Percentiles rank a stretch among this genome's conserved stretches.
phyloP scores from a whole-genome alignment of 768 basidiomycete species.

The Hebeloma cylindrosporum region DNA sequence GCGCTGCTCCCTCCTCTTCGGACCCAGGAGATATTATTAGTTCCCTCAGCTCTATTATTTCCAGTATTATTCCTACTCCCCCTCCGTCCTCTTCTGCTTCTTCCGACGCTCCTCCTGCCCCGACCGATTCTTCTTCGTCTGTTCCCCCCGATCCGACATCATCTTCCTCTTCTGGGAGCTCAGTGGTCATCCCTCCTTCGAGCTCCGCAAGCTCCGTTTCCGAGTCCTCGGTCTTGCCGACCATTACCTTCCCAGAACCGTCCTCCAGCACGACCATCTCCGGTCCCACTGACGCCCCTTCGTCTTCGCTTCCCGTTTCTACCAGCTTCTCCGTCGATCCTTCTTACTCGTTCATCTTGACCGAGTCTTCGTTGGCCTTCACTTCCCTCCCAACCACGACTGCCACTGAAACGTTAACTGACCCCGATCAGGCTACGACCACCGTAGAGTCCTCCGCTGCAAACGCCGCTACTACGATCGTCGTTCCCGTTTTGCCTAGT shows the following conservation, averaged over 20 bases:
- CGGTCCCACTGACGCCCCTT: background rate
- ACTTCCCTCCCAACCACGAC: constrained; percentile 34
- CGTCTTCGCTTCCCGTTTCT: background rate
- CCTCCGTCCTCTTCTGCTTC: constrained; percentile 5
- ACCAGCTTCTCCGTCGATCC: constrained; percentile 37
- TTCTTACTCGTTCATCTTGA: constrained; percentile 44
- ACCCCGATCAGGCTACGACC: constrained; percentile 46
- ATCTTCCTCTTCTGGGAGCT: background rate
- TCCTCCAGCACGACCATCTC: background rate
- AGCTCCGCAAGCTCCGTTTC: constrained; percentile 4
- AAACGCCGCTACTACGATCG: constrained; percentile 25
- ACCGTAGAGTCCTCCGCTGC: constrained; percentile 24
- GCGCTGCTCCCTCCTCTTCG: too few relatives aligned
- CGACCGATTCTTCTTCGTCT: background rate
- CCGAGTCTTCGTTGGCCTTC: constrained; percentile 42
- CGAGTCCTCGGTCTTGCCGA: too few relatives aligned
- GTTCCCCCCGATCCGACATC: background rate
- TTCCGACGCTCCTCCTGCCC: background rate
- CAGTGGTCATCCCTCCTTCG: too few relatives aligned
- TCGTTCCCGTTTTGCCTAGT: constrained; percentile 47
- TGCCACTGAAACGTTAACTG: constrained; percentile 30
- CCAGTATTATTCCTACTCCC: too few relatives aligned
- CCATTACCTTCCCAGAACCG: background rate
- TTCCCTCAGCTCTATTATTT: too few relatives aligned
- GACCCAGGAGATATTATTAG: too few relatives aligned